Percentiles rank a stretch among this genome's conserved stretches.
These are phyloP conservation scores for Cryphonectria carpinicola DNA, from an alignment of 2,329 filamentous ascomycete genomes.

Conservation along the genomic window DNA sequence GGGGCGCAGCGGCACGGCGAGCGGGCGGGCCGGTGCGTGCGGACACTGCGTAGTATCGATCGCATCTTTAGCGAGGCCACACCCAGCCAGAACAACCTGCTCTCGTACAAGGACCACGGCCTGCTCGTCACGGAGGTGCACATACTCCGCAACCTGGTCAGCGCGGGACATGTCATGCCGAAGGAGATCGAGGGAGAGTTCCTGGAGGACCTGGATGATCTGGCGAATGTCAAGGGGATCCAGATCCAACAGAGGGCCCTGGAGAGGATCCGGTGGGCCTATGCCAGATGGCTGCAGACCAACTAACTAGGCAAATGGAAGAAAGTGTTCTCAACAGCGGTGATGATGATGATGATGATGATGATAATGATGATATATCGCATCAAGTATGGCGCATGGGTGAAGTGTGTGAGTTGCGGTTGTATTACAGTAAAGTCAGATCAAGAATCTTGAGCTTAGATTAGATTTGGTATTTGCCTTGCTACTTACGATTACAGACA, in stretches of 20 bases:
- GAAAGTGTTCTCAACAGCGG: not conserved
- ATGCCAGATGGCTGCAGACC: slow-evolving; percentile 70
- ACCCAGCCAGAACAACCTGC: slow-evolving; percentile 68
- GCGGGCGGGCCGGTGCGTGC: slow-evolving; percentile 71
- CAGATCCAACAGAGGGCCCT: slow-evolving; percentile 78
- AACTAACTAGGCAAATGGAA: slow-evolving; percentile 3
- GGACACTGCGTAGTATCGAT: slow-evolving; percentile 86
- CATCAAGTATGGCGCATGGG: slow-evolving; percentile 13
- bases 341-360: not conserved
- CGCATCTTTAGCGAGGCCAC: slow-evolving; percentile 72
- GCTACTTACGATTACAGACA: not conserved
- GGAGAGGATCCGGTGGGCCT: slow-evolving; percentile 87
- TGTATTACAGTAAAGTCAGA: not conserved
- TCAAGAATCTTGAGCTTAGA: not conserved
- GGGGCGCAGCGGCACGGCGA: slow-evolving; percentile 65
- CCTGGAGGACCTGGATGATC: slow-evolving; percentile 81
- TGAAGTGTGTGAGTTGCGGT: not conserved
- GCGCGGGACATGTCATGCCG: slow-evolving; percentile 63
- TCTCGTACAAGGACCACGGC: slow-evolving; percentile 92
- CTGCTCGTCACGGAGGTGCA: slow-evolving; percentile 89
- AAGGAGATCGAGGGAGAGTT: slow-evolving; percentile 81
- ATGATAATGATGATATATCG: too few species aligned
- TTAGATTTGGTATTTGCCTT: not conserved
- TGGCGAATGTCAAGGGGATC: slow-evolving; percentile 82
- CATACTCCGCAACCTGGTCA: slow-evolving; percentile 72